These are phyloP conservation scores for Penicillium thymicola DNA, from an alignment of 2,329 filamentous ascomycete species.

Conservation along the genomic window DNA sequence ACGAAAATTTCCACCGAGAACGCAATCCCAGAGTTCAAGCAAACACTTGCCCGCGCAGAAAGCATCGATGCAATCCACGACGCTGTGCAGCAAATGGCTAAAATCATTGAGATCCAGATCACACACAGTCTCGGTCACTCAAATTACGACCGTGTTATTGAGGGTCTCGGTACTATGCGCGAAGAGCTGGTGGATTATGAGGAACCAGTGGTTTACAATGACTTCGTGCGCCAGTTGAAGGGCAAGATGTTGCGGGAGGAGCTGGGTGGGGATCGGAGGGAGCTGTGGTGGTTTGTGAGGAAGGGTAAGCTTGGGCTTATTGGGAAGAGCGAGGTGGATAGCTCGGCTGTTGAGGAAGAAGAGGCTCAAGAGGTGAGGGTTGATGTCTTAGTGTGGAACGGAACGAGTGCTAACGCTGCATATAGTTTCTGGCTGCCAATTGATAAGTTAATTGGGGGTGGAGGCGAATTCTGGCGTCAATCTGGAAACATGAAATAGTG, in stretches of 20 bases:
- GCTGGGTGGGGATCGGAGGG: constrained; percentile 71
- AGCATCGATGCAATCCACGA: constrained; percentile 62
- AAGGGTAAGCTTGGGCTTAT: constrained; percentile 70
- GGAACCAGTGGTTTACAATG: constrained; percentile 72
- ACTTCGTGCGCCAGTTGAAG: constrained; percentile 69
- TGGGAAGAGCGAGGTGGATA: constrained; percentile 58
- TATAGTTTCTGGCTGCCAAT: constrained; percentile 7
- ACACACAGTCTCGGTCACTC: constrained; percentile 70
- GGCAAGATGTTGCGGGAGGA: constrained; percentile 64
- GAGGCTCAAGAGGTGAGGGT: constrained; percentile 60
- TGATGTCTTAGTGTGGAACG: not conserved
- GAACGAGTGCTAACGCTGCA: not conserved
- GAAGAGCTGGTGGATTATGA: constrained; percentile 73
- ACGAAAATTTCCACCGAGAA: constrained; percentile 64
- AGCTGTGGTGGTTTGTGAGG: constrained; percentile 77
- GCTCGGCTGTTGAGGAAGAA: constrained; percentile 64
- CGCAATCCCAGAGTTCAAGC: constrained; percentile 86
- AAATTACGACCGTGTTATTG: constrained; percentile 70
- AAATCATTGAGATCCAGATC: constrained; percentile 67
- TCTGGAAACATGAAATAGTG: not conserved
- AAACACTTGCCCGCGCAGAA: constrained; percentile 62
- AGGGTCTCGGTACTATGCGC: constrained; percentile 73
- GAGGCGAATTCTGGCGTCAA: not conserved
- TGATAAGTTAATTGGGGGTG: not conserved
- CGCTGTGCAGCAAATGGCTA: constrained; percentile 70